Percentiles rank a stretch among this genome's conserved stretches.
These are phyloP conservation scores for Fallopia convolvulus DNA, from an alignment of 148 eudicot genomes.

Conservation along the genomic window DNA sequence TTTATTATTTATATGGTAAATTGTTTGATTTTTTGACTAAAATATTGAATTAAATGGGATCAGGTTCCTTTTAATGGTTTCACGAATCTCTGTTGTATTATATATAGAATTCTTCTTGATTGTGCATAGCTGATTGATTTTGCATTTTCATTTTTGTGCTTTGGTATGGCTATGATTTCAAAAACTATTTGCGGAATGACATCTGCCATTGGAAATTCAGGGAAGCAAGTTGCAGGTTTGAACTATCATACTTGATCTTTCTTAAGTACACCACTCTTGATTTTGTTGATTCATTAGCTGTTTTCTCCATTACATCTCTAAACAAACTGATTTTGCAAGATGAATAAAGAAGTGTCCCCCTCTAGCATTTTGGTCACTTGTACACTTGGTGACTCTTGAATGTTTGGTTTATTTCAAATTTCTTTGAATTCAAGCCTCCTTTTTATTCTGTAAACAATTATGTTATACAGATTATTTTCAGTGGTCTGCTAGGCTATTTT, in stretches of 20 bases:
- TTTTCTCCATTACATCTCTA: neutral
- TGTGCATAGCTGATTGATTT: constrained; percentile 22
- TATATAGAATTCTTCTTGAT: constrained; percentile 1
- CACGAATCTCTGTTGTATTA: neutral
- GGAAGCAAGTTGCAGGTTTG: constrained; percentile 34
- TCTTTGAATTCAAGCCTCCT: neutral
- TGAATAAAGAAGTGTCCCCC: neutral
- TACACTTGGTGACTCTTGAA: neutral
- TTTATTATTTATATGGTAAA: neutral
- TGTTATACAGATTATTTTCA: neutral
- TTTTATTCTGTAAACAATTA: neutral
- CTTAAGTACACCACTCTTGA: constrained; percentile 2
- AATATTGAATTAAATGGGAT: neutral
- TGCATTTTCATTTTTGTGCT: constrained; percentile 20
- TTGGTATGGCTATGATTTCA: constrained; percentile 20
- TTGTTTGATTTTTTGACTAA: neutral
- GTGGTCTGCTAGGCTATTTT: neutral
- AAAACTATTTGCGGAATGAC: constrained; percentile 16
- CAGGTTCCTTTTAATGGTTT: neutral
- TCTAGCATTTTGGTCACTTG: neutral
- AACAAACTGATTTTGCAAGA: neutral
- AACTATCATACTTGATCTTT: constrained; percentile 20
- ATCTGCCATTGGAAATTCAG: constrained; percentile 23
- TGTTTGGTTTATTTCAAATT: neutral
- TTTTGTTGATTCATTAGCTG: neutral